Percentiles rank a stretch among this genome's conserved stretches.
Evolutionary conservation across 768 basidiomycete species (phyloP).

Genomic region (Russula sp.): DNA sequence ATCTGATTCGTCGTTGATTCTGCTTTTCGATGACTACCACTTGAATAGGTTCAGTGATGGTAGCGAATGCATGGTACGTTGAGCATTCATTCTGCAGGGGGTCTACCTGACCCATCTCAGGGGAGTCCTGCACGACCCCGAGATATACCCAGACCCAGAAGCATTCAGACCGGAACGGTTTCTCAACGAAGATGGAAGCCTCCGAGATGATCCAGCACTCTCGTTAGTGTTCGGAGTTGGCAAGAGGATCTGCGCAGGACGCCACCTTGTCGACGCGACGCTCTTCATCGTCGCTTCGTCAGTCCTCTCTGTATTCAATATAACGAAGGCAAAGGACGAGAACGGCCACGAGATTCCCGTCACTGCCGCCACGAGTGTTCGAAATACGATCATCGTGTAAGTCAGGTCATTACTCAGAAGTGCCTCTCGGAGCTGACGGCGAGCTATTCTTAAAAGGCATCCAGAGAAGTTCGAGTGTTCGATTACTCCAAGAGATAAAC

Average conservation of each 20-base stretch:
- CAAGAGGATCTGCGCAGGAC: constrained; percentile 22
- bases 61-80: constrained; percentile 11
- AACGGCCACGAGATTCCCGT: constrained; percentile 12
- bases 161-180: constrained; percentile 19
- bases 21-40: neutral
- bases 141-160: constrained; percentile 15
- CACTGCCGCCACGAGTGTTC: neutral
- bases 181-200: constrained; percentile 9
- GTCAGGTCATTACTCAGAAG: neutral
- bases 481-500: constrained; percentile 9
- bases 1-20: neutral
- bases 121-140: constrained; percentile 13
- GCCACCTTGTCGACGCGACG: constrained; percentile 21
- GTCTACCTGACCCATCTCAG: neutral
- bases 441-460: neutral
- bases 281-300: constrained; percentile 17
- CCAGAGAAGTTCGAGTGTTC: constrained; percentile 11
- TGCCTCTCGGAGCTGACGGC: neutral
- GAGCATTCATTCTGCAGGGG: neutral
- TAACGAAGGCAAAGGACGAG: constrained; percentile 16
- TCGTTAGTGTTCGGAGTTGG: constrained; percentile 6
- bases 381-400: neutral
- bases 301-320: constrained; percentile 10
- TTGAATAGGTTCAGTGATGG: neutral
- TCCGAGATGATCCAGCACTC: constrained; percentile 10